phyloP scores from a whole-genome alignment of 1,139 yeast species.

The Nakaseomyces bracarensis region DNA sequence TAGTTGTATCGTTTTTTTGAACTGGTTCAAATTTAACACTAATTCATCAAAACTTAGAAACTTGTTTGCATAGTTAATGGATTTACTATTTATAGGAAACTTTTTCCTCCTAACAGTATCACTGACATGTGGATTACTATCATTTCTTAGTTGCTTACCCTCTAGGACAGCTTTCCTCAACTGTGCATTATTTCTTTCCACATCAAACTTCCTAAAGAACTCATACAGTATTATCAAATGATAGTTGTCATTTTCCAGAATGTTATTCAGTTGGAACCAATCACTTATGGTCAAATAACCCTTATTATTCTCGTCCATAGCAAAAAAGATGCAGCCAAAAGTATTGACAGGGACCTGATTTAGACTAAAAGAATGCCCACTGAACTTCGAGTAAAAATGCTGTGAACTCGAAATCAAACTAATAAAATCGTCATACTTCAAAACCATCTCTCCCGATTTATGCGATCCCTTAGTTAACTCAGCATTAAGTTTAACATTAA shows the following conservation, averaged over 20 bases:
- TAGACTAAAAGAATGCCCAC: constrained; percentile 31
- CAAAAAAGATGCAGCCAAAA: constrained; percentile 48
- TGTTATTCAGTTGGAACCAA: constrained; percentile 50
- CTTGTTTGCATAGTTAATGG: constrained; percentile 36
- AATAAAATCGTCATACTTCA: constrained; percentile 33
- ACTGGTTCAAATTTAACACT: constrained; percentile 27
- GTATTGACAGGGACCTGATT: constrained; percentile 32
- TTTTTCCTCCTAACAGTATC: constrained; percentile 9
- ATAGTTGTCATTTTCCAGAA: constrained; percentile 50
- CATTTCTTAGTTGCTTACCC: constrained; percentile 5
- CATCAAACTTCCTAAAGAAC: constrained; percentile 38
- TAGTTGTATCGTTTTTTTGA: constrained; percentile 30
- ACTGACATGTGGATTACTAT: background rate
- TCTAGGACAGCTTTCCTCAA: constrained; percentile 8
- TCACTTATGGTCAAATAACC: constrained; percentile 55
- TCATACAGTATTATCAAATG: constrained; percentile 50
- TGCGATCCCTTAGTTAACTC: background rate
- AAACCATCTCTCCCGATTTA: constrained; percentile 26
- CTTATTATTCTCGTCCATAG: constrained; percentile 54
- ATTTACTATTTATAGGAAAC: constrained; percentile 33
- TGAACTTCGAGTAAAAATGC: constrained; percentile 27
- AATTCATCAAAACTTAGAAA: constrained; percentile 36
- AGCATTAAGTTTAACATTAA: constrained; percentile 5
- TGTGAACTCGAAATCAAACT: constrained; percentile 32
- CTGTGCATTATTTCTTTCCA: constrained; percentile 16